Conservation (phyloP, 768 basidiomycete species). For the Panaeolus papilionaceus region DNA sequence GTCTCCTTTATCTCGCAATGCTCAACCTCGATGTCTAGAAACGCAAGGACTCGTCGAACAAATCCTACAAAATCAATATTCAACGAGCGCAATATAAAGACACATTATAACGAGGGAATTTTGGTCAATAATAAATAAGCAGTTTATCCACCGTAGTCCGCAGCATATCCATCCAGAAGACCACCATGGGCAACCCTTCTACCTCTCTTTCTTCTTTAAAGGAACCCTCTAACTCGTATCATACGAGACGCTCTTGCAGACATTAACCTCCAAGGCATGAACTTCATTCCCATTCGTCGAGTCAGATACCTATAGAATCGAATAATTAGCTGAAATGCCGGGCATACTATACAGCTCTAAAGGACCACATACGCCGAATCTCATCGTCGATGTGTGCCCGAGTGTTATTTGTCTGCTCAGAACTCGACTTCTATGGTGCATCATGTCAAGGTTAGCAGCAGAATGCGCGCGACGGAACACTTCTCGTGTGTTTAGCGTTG, state of each 20-base stretch:
- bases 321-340: not conserved
- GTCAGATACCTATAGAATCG: not conserved
- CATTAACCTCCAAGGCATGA: conserved; percentile 6
- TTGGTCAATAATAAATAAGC: too few species aligned
- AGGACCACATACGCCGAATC: not conserved
- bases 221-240: not conserved
- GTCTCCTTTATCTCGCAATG: not conserved
- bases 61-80: not conserved
- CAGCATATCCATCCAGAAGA: not conserved
- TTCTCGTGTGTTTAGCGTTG: conserved; percentile 23
- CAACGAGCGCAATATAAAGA: not conserved
- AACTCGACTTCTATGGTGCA: conserved; percentile 18
- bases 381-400: not conserved
- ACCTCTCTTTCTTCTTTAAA: not conserved
- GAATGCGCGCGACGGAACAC: conserved; percentile 17
- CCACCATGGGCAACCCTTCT: not conserved
- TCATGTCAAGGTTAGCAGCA: not conserved
- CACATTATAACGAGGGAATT: too few species aligned
- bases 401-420: not conserved
- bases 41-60: not conserved
- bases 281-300: not conserved
- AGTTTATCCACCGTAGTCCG: not conserved
- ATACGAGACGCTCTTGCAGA: not conserved
- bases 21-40: too few species aligned
- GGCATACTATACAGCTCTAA: not conserved